These are phyloP conservation scores for Nemania serpens DNA, from an alignment of 2,329 filamentous ascomycete species.

Conservation along the genomic window DNA sequence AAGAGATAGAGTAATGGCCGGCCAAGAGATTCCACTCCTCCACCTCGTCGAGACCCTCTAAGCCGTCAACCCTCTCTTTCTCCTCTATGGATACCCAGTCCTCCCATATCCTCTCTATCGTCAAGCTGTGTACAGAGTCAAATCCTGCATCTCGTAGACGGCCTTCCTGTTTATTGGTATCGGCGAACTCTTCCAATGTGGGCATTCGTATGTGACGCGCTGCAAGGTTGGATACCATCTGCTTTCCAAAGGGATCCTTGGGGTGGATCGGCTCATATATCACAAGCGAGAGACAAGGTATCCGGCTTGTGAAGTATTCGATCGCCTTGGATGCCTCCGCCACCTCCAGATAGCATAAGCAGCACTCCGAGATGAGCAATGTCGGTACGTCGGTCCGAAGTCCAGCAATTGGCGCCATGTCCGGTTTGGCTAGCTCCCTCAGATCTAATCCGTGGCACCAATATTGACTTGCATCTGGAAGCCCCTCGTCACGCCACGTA, in stretches of 20 bases:
- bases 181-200: slow-evolving; percentile 74
- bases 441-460: slow-evolving; percentile 72
- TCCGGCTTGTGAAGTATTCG: slow-evolving; percentile 62
- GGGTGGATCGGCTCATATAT: slow-evolving; percentile 90
- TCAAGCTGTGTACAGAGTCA: slow-evolving; percentile 46
- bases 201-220: slow-evolving; percentile 82
- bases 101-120: slow-evolving; percentile 69
- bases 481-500: slow-evolving; percentile 49
- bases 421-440: slow-evolving; percentile 55
- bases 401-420: slow-evolving; percentile 45
- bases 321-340: slow-evolving; percentile 67
- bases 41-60: slow-evolving; percentile 92
- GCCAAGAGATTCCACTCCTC: slow-evolving; percentile 92
- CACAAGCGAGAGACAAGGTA: slow-evolving; percentile 61
- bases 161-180: slow-evolving; percentile 68
- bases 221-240: slow-evolving; percentile 90
- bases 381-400: slow-evolving; percentile 70
- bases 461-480: slow-evolving; percentile 50
- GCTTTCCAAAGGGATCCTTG: slow-evolving; percentile 82
- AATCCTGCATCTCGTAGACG: slow-evolving; percentile 73
- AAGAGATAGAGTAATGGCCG: slow-evolving; percentile 85
- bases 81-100: slow-evolving; percentile 72
- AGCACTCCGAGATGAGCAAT: slow-evolving; percentile 91
- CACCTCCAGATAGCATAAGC: slow-evolving; percentile 82
- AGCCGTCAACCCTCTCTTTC: slow-evolving; percentile 74